phyloP scores from a whole-genome alignment of 495 filamentous ascomycete genomes.

The Penicillium pancosmium region DNA sequence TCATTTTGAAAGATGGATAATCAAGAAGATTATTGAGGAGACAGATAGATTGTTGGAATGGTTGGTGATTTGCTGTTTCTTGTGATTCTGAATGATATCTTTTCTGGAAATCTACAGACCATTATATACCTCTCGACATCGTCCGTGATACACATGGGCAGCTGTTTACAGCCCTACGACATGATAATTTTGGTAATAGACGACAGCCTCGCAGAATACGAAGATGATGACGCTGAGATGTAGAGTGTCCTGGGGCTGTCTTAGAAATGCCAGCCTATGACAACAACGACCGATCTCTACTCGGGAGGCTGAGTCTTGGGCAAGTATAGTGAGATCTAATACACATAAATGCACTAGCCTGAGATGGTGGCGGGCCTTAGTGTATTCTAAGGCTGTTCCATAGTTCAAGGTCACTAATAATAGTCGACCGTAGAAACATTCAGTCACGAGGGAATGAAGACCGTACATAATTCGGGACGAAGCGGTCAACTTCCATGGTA shows the following conservation, averaged over 20 bases:
- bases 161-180: neutral
- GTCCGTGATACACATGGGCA: neutral
- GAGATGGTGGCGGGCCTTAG: conserved; percentile 2
- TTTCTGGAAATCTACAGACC: neutral
- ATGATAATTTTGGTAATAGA: neutral
- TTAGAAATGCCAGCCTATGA: neutral
- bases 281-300: neutral
- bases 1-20: conserved; percentile 11
- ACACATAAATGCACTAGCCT: neutral
- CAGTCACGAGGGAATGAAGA: conserved; percentile 2
- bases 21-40: neutral
- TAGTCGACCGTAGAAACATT: neutral
- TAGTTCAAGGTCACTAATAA: conserved; percentile 4
- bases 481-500: neutral
- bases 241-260: neutral
- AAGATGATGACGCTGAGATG: conserved; percentile 1
- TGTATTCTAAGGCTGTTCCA: neutral
- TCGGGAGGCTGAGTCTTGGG: conserved; percentile 3
- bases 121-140: neutral
- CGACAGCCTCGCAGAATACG: conserved; percentile 1
- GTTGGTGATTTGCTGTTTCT: neutral
- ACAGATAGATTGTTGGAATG: neutral
- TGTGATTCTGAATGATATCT: neutral
- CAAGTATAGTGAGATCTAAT: neutral
- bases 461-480: neutral